Evolutionary conservation across 169 alveolate species (phyloP).

Genomic region (Plasmodium adleri): DNA sequence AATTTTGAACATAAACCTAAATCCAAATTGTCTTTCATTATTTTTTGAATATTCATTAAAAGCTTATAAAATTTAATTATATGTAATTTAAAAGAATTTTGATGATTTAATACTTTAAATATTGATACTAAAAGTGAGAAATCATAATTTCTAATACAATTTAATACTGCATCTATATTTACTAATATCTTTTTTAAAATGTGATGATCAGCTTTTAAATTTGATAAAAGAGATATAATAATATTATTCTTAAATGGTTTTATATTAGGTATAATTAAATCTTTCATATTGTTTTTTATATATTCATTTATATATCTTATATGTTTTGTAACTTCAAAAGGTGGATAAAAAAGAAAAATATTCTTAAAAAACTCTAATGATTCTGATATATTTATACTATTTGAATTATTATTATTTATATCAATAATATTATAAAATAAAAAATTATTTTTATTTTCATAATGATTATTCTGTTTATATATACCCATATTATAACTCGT

Average conservation of each 20-base stretch:
- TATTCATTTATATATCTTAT: slow-evolving; percentile 73
- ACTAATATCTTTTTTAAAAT: slow-evolving; percentile 49
- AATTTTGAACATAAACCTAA: slow-evolving; percentile 5
- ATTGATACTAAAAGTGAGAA: slow-evolving; percentile 49
- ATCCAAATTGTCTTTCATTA: slow-evolving; percentile 30
- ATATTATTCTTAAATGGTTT: slow-evolving; percentile 68
- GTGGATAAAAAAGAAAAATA: slow-evolving; percentile 67
- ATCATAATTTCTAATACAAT: slow-evolving; percentile 48
- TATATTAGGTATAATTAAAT: slow-evolving; percentile 55
- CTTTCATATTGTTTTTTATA: slow-evolving; percentile 21
- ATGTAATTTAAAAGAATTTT: slow-evolving; percentile 58
- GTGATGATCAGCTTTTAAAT: slow-evolving; percentile 69
- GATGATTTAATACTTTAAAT: slow-evolving; percentile 70
- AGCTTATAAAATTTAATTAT: slow-evolving; percentile 65
- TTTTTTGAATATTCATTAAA: slow-evolving; percentile 34
- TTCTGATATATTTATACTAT: slow-evolving; percentile 52
- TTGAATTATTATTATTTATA: slow-evolving; percentile 42
- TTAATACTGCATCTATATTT: slow-evolving; percentile 35
- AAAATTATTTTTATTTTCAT: slow-evolving; percentile 61
- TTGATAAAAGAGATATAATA: slow-evolving; percentile 61
- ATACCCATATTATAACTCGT: slow-evolving; percentile 76
- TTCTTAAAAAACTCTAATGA: slow-evolving; percentile 73
- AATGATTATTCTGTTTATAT: slow-evolving; percentile 54
- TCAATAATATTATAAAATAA: slow-evolving; percentile 69
- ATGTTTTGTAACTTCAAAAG: slow-evolving; percentile 65